Evolutionary conservation across 2,329 filamentous ascomycete species (phyloP).

Genomic region (Penicillium sp.): DNA sequence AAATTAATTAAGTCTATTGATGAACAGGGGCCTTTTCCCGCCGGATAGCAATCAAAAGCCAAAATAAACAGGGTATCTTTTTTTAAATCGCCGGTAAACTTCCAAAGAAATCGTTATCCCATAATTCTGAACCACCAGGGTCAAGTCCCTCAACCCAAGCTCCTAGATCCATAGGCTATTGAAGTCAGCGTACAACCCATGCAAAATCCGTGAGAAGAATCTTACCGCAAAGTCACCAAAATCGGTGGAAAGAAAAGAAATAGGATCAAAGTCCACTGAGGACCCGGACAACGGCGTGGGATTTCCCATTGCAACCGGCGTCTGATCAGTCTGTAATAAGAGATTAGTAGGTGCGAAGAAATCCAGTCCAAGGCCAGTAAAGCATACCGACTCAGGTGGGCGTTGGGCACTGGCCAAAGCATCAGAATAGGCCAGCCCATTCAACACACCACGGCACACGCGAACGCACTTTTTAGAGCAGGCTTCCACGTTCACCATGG

Average conservation of each 20-base stretch:
- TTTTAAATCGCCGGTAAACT: slow-evolving; percentile 9
- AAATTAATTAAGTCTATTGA: background rate
- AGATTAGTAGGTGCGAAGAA: background rate
- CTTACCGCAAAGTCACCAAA: slow-evolving; percentile 28
- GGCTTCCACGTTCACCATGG: slow-evolving; percentile 24
- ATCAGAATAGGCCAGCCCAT: slow-evolving; percentile 23
- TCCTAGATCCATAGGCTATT: slow-evolving; percentile 31
- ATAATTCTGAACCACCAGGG: slow-evolving; percentile 25
- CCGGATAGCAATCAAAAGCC: background rate
- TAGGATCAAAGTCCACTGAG: slow-evolving; percentile 27
- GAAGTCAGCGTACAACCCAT: slow-evolving; percentile 9
- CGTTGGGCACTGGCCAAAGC: slow-evolving; percentile 16
- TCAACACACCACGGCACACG: slow-evolving; percentile 24
- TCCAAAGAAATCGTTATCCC: slow-evolving; percentile 27
- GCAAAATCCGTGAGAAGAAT: background rate
- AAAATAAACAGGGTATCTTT: background rate
- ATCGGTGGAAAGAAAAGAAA: slow-evolving; percentile 21
- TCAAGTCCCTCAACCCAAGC: slow-evolving; percentile 32
- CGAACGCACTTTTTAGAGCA: slow-evolving; percentile 22
- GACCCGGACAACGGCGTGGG: slow-evolving; percentile 14
- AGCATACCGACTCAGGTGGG: slow-evolving; percentile 18
- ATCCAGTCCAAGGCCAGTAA: background rate
- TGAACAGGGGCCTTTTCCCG: background rate
- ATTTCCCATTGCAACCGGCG: slow-evolving; percentile 9
- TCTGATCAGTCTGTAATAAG: slow-evolving; percentile 6